These are phyloP conservation scores for Neofusicoccum sp. DNA, from an alignment of 2,329 filamentous ascomycete species.

Conservation along the genomic window DNA sequence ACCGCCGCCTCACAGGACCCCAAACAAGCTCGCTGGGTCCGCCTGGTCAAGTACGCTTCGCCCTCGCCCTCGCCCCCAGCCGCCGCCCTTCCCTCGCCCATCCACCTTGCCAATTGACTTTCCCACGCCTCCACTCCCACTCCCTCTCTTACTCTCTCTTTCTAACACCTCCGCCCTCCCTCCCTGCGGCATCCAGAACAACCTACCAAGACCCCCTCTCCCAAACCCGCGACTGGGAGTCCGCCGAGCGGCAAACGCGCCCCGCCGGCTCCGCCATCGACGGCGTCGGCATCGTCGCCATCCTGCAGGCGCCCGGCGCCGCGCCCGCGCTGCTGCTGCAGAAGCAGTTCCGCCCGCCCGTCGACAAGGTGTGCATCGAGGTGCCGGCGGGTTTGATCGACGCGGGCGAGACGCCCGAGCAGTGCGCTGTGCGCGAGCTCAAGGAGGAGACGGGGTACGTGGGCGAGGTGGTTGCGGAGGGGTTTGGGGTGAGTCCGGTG, in stretches of 20 bases:
- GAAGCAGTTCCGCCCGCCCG: conserved; percentile 62
- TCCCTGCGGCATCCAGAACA: conserved; percentile 30
- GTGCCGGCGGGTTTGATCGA: conserved; percentile 66
- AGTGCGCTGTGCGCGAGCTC: conserved; percentile 62
- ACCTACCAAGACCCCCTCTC: conserved; percentile 66
- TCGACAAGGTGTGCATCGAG: conserved; percentile 63
- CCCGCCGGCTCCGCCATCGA: conserved; percentile 66
- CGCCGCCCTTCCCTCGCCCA: background rate
- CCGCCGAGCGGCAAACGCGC: conserved; percentile 69
- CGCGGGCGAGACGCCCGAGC: conserved; percentile 59
- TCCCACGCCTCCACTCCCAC: background rate
- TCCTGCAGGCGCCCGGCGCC: conserved; percentile 51
- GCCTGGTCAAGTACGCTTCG: conserved; percentile 39
- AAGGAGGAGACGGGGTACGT: conserved; percentile 68
- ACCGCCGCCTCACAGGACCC: conserved; percentile 31
- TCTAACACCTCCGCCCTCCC: background rate
- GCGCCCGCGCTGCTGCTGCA: conserved; percentile 42
- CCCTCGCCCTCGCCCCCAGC: background rate
- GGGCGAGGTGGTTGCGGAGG: conserved; percentile 44
- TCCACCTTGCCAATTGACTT: background rate
- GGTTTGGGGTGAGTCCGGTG: conserved; percentile 41
- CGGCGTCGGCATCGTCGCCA: conserved; percentile 72
- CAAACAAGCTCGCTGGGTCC: conserved; percentile 45
- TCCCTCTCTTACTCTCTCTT: background rate
- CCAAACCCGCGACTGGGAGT: conserved; percentile 67